Conservation (phyloP, 225 moss, liverwort and hornwort species). For the Marchantia paleacea region DNA sequence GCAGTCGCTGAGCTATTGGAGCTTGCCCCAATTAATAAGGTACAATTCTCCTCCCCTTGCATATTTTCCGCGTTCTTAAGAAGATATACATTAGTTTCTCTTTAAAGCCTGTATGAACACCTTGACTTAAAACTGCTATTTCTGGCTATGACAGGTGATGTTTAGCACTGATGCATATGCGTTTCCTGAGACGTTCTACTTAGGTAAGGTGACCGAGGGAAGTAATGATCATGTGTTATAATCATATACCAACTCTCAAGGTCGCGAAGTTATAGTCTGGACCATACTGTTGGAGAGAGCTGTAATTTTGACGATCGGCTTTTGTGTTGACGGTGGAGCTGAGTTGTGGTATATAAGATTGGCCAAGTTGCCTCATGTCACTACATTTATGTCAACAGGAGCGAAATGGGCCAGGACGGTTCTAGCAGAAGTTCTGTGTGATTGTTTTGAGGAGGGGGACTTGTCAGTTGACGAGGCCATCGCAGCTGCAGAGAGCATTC, state of each 20-base stretch:
- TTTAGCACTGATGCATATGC: conserved; percentile 93
- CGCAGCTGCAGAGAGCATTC: conserved; percentile 55
- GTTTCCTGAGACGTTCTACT: conserved; percentile 82
- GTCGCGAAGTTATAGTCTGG: neutral
- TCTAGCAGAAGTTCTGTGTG: conserved; percentile 67
- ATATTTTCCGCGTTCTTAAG: neutral
- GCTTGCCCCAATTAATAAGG: conserved; percentile 87
- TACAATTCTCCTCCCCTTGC: neutral
- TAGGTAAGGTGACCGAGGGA: conserved; percentile 44
- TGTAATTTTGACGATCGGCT: neutral
- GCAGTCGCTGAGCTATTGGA: conserved; percentile 78
- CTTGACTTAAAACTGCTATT: neutral
- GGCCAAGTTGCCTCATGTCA: neutral
- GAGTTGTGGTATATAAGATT: neutral
- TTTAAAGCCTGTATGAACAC: neutral
- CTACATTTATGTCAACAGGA: conserved; percentile 35
- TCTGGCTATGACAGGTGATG: conserved; percentile 66
- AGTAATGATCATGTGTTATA: neutral
- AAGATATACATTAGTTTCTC: neutral
- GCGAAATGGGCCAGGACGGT: conserved; percentile 86
- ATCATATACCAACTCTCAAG: neutral
- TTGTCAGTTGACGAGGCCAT: conserved; percentile 69
- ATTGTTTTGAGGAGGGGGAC: conserved; percentile 67
- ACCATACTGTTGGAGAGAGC: no score
- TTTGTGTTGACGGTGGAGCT: neutral